Percentiles rank a stretch among this genome's conserved stretches.
These are phyloP conservation scores for Vigna mungo DNA, from an alignment of 306 rosid species.

Conservation along the genomic window DNA sequence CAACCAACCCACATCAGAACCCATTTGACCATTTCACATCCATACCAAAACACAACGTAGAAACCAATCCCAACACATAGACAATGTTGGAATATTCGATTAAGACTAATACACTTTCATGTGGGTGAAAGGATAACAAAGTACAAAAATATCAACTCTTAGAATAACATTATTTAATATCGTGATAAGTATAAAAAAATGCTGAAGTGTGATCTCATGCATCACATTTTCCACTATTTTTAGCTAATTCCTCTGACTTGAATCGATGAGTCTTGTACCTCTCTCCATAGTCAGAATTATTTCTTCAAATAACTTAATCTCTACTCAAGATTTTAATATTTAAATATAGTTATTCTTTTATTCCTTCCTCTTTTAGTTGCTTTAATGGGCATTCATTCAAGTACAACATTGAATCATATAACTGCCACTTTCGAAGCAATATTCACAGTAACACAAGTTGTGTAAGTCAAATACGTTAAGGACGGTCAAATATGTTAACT, in stretches of 20 bases:
- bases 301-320: background rate
- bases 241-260: too few relatives aligned
- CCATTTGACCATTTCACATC: background rate
- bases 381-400: conserved; percentile 1
- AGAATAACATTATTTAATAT: background rate
- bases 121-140: background rate
- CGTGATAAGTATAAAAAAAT: background rate
- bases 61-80: background rate
- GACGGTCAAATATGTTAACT: background rate
- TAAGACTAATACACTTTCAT: background rate
- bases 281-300: background rate
- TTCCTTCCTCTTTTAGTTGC: background rate
- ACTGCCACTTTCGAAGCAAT: background rate
- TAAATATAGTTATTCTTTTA: background rate
- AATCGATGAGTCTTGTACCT: too few relatives aligned
- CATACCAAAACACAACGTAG: too few relatives aligned
- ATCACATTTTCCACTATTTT: too few relatives aligned
- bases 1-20: too few relatives aligned
- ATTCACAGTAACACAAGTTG: background rate
- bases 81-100: background rate
- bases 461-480: background rate
- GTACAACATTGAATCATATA: background rate
- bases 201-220: background rate
- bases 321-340: background rate
- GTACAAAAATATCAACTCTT: background rate